Base-by-base conservation (phyloP, 192 early-diverging fungal species). In the Anaeromyces robustus region DNA sequence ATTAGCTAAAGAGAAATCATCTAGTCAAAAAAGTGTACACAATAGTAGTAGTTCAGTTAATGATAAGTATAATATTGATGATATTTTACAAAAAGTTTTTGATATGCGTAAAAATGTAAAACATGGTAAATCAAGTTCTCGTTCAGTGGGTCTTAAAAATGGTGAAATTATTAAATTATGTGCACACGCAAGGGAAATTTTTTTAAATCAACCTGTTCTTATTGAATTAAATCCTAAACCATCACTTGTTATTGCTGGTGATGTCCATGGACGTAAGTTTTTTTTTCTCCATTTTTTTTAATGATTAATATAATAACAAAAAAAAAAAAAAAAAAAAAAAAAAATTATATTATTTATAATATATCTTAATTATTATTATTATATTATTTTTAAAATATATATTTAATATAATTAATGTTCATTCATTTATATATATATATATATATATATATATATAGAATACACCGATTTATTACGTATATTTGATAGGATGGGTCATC, bases 401-500 rank as follows among this genome's bases (percentile, higher is more conserved):
- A n/a, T n/a, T n/a, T n/a, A n/a, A n/a, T n/a, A n/a, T n/a, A n/a
- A n/a, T n/a, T n/a, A n/a, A n/a, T n/a, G n/a, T n/a, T n/a, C n/a
- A n/a, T n/a, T n/a, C n/a, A n/a, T n/a, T n/a, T n/a, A n/a, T n/a
- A n/a, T n/a, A n/a, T n/a, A n/a, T n/a, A n/a, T n/a, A n/a, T 12
- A 29, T 26, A 26, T 30, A 79, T 29, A 12, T 12, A 26, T 4
- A 30, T 5, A 80, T 81, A 31, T 39, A 31, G 78, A 98, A 86
- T 98, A 94, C 85, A 88, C 93, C 6, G 97, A 98, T 85, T 86
- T 98, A 80, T 86, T 97, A 59, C 90, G 96, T 30, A 86, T 97
- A 81, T 97, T 98, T 86, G 96, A 97, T 84, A 91, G 93, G 90
- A 92, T 94, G 84, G 97, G 97, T 29, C 96, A 94, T 84, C 97